phyloP scores from a whole-genome alignment of 31 red algal species.

The Endocladia muricata region DNA sequence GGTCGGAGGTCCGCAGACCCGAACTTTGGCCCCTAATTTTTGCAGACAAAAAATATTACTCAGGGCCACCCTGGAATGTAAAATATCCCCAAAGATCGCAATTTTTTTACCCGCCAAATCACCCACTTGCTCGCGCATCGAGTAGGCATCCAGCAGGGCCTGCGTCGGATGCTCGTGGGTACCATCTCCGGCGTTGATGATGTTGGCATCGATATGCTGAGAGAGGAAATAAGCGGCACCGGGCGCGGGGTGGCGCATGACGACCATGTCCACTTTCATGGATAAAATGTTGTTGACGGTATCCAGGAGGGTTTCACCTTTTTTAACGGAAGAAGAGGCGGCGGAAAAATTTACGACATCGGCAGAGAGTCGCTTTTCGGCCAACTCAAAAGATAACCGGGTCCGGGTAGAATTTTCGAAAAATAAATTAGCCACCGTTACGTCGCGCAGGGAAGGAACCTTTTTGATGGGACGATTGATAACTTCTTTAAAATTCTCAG shows the following conservation, averaged over 20 bases:
- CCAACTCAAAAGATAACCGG: neutral
- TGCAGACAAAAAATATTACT: neutral
- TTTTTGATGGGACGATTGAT: constrained; percentile 12
- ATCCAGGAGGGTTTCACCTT: constrained; percentile 15
- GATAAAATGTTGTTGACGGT: neutral
- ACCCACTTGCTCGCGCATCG: neutral
- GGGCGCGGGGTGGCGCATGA: neutral
- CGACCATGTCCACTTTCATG: constrained; percentile 2
- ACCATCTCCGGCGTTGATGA: constrained; percentile 28
- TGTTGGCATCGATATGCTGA: neutral
- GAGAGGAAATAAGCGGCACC: neutral
- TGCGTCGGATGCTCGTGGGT: constrained; percentile 15
- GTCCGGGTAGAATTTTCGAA: constrained; percentile 19
- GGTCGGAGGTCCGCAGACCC: neutral
- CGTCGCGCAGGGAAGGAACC: constrained; percentile 1
- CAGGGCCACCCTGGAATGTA: neutral
- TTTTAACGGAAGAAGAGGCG: neutral
- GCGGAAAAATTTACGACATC: neutral
- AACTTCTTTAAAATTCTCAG: constrained; percentile 13
- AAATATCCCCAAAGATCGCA: constrained; percentile 6
- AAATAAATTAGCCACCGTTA: neutral
- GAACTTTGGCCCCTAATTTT: neutral
- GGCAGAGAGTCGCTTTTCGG: constrained; percentile 12
- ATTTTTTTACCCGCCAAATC: neutral
- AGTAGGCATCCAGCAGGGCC: constrained; percentile 4